Base-by-base conservation (phyloP, 139 green algal genomes). In the Desmodesmus armatus region DNA sequence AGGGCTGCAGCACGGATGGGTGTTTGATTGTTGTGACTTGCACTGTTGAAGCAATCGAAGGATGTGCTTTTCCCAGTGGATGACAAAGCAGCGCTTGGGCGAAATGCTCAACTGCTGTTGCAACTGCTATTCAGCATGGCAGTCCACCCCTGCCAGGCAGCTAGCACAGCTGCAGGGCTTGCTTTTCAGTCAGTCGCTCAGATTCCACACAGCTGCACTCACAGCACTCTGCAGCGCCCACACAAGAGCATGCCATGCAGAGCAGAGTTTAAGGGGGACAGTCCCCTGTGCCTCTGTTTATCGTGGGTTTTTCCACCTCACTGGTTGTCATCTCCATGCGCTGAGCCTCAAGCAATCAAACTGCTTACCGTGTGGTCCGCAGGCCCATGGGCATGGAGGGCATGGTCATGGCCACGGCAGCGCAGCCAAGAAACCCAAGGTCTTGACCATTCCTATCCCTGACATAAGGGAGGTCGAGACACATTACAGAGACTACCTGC, bases 401-500 rank as follows among this genome's bases (percentile, higher is more conserved):
- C 70, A 67, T 39, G 35, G 41, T 35, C 58, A 76, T 60, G 23
- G 65, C 21, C 51, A 13, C 11, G 21, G 43, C 47, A 31, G 77
- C 41, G 40, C 43, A 7, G 29, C 76, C 37, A 89, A 91, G 69
- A 93, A 93, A 55, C 86, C 84, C 15, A 93, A 91, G 66, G n/a
- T n/a, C n/a, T n/a, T n/a, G n/a, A 88, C 90, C 53, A 98, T 98
- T 29, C 95, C 95, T 13, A 94, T 94, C 31, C 95, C 95, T 0
- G 91, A 91, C 27, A 90, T 96, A 3, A 76, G 79, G 2, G 62
- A 82, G 0, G 89, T 98, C 1, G 80, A 91, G 0, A 93, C 90
- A 0, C 97, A 97, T 72, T 89, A 88, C 29, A 79, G 87, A 3
- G 95, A 98, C 65, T 98, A 98, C 87, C 84, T 97, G 74, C 95